These are phyloP conservation scores for Stellera chamaejasme DNA, from an alignment of 345 rosid genomes.

Conservation along the genomic window DNA sequence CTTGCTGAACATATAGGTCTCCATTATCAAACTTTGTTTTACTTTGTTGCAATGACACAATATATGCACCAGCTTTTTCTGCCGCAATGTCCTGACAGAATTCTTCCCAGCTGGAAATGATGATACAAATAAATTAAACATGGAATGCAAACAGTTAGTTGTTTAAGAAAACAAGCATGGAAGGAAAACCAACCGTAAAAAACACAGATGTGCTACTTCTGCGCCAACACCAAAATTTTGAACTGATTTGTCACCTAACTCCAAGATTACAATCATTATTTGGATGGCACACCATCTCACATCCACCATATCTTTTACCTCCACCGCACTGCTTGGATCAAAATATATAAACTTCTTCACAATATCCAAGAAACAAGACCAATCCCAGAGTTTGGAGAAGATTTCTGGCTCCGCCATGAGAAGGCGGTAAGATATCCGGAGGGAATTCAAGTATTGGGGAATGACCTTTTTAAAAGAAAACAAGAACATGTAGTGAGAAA, in stretches of 20 bases:
- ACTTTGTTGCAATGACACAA: slow-evolving; percentile 27
- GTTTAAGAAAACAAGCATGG: slow-evolving; percentile 1
- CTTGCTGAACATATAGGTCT: slow-evolving; percentile 21
- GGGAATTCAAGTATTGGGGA: slow-evolving; percentile 28
- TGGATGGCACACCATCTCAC: slow-evolving; percentile 66
- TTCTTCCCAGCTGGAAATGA: slow-evolving; percentile 69
- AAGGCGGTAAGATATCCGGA: slow-evolving; percentile 61
- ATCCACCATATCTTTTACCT: slow-evolving; percentile 32
- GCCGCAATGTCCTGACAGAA: slow-evolving; percentile 69
- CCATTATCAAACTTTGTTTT: slow-evolving; percentile 16
- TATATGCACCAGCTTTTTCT: slow-evolving; percentile 60
- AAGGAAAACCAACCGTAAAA: slow-evolving; percentile 54
- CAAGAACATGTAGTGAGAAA: slow-evolving; percentile 2
- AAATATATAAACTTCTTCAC: slow-evolving; percentile 24
- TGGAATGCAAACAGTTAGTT: slow-evolving; percentile 11
- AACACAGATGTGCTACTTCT: slow-evolving; percentile 54
- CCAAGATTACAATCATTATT: slow-evolving; percentile 41
- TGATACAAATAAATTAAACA: slow-evolving; percentile 4
- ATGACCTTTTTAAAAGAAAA: slow-evolving; percentile 34
- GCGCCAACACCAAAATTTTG: slow-evolving; percentile 34
- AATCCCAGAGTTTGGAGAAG: slow-evolving; percentile 78
- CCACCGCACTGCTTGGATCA: slow-evolving; percentile 10
- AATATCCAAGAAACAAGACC: slow-evolving; percentile 77
- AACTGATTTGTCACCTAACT: slow-evolving; percentile 40
- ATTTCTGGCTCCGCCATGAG: slow-evolving; percentile 44